These are phyloP conservation scores for Mucor racemosus DNA, from an alignment of 371 early-diverging fungal species.

Conservation along the genomic window DNA sequence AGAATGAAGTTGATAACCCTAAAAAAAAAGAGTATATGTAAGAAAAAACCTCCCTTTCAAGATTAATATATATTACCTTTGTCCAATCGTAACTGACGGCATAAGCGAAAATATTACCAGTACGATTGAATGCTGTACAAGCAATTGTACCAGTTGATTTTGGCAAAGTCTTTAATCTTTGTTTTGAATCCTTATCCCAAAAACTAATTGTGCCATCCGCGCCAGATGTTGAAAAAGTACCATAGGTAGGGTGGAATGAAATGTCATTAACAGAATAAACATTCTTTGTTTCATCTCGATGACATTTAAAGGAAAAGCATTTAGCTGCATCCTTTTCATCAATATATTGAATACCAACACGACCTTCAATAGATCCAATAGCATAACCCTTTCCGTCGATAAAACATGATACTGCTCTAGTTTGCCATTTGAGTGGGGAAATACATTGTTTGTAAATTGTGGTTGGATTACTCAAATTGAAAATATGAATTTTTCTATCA, in stretches of 20 bases:
- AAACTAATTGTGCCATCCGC: slow-evolving; percentile 88
- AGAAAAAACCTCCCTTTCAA: not conserved
- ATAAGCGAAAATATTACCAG: slow-evolving; percentile 92
- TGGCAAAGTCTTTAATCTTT: slow-evolving; percentile 71
- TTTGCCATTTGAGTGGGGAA: slow-evolving; percentile 81
- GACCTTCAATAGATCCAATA: slow-evolving; percentile 90
- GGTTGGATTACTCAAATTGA: slow-evolving; percentile 80
- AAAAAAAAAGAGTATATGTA: not conserved
- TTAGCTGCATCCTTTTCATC: slow-evolving; percentile 74
- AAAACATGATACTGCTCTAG: slow-evolving; percentile 80
- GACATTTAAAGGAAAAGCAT: slow-evolving; percentile 93
- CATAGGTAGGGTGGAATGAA: slow-evolving; percentile 83
- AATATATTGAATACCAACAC: slow-evolving; percentile 89
- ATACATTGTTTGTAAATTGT: slow-evolving; percentile 62
- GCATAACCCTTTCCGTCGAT: slow-evolving; percentile 83
- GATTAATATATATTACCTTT: slow-evolving; percentile 61
- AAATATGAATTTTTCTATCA: slow-evolving; percentile 68
- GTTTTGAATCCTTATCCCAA: slow-evolving; percentile 94
- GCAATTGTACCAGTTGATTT: slow-evolving; percentile 73
- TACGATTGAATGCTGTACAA: slow-evolving; percentile 80
- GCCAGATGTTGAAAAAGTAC: slow-evolving; percentile 93
- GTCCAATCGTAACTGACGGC: slow-evolving; percentile 97
- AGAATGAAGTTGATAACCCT: slow-evolving; percentile 36
- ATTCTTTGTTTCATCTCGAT: slow-evolving; percentile 76
- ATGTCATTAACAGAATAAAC: slow-evolving; percentile 86